Evolutionary conservation across 2,329 filamentous ascomycete species (phyloP).

Genomic region (Penicillium paneum): DNA sequence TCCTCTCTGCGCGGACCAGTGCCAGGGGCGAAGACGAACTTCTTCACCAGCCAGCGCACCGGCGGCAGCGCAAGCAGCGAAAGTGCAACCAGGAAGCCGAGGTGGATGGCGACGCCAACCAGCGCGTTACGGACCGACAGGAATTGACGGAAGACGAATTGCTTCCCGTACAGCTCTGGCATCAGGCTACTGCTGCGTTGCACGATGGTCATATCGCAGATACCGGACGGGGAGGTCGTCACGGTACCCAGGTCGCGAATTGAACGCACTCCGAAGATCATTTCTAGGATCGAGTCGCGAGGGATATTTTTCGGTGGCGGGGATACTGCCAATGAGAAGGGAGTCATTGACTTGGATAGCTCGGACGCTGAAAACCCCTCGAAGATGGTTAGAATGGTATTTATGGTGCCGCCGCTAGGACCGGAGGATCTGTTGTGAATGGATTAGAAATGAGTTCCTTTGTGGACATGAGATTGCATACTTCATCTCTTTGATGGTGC

Average conservation of each 20-base stretch:
- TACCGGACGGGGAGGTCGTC: slow-evolving; percentile 52
- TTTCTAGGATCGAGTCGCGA: slow-evolving; percentile 28
- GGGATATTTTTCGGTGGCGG: slow-evolving; percentile 34
- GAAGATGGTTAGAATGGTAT: slow-evolving; percentile 61
- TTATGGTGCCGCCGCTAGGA: slow-evolving; percentile 60
- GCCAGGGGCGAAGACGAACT: slow-evolving; percentile 51
- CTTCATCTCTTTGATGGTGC: slow-evolving; percentile 55
- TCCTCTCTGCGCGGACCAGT: slow-evolving; percentile 48
- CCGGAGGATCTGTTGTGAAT: slow-evolving; percentile 35
- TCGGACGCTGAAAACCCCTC: slow-evolving; percentile 47
- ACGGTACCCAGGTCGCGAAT: slow-evolving; percentile 58
- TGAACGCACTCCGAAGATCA: slow-evolving; percentile 50
- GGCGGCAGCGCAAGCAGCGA: slow-evolving; percentile 52
- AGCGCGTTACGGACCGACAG: slow-evolving; percentile 51
- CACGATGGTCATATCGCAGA: slow-evolving; percentile 56
- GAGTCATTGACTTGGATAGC: slow-evolving; percentile 47
- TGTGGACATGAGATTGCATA: slow-evolving; percentile 19
- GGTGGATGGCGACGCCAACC: slow-evolving; percentile 49
- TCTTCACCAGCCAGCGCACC: slow-evolving; percentile 50
- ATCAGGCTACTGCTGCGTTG: slow-evolving; percentile 60
- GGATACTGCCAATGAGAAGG: slow-evolving; percentile 52
- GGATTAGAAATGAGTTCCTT: slow-evolving; percentile 1
- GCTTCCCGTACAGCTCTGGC: slow-evolving; percentile 55
- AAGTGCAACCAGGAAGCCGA: slow-evolving; percentile 46
- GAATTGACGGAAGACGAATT: slow-evolving; percentile 58